Evolutionary conservation across 2,329 filamentous ascomycete species (phyloP).

Genomic region (Myotisia sp.): DNA sequence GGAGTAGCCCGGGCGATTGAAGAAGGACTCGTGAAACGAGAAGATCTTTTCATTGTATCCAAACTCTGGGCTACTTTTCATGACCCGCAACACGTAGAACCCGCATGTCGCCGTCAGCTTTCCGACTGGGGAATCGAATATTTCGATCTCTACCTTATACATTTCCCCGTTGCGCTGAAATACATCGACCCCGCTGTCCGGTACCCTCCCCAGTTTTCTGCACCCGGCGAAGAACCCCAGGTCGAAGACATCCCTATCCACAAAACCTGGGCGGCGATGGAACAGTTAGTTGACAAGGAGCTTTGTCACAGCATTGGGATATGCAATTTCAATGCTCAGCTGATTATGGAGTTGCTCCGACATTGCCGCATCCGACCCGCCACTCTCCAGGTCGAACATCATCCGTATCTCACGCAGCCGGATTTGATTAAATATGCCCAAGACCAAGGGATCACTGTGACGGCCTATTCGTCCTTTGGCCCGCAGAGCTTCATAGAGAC

Average conservation of each 20-base stretch:
- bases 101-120: slow-evolving; percentile 62
- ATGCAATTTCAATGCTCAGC: slow-evolving; percentile 66
- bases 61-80: slow-evolving; percentile 94
- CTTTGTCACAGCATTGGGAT: slow-evolving; percentile 63
- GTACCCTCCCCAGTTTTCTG: slow-evolving; percentile 68
- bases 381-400: slow-evolving; percentile 77
- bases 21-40: slow-evolving; percentile 65
- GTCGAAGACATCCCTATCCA: slow-evolving; percentile 57
- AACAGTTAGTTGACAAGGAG: slow-evolving; percentile 53
- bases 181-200: slow-evolving; percentile 66
- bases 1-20: slow-evolving; percentile 66
- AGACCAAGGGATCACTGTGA: slow-evolving; percentile 56
- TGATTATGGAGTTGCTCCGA: slow-evolving; percentile 65
- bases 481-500: slow-evolving; percentile 67
- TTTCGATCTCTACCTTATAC: slow-evolving; percentile 79
- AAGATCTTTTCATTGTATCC: slow-evolving; percentile 81
- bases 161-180: slow-evolving; percentile 77
- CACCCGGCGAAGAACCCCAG: slow-evolving; percentile 49
- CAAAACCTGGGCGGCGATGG: slow-evolving; percentile 73
- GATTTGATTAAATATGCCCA: slow-evolving; percentile 56
- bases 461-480: slow-evolving; percentile 74
- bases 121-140: slow-evolving; percentile 75
- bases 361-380: slow-evolving; percentile 62
- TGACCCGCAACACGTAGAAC: slow-evolving; percentile 60
- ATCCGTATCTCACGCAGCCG: slow-evolving; percentile 70